phyloP scores from a whole-genome alignment of 176 grass and related monocot genomes.

The Rhynchospora breviuscula region DNA sequence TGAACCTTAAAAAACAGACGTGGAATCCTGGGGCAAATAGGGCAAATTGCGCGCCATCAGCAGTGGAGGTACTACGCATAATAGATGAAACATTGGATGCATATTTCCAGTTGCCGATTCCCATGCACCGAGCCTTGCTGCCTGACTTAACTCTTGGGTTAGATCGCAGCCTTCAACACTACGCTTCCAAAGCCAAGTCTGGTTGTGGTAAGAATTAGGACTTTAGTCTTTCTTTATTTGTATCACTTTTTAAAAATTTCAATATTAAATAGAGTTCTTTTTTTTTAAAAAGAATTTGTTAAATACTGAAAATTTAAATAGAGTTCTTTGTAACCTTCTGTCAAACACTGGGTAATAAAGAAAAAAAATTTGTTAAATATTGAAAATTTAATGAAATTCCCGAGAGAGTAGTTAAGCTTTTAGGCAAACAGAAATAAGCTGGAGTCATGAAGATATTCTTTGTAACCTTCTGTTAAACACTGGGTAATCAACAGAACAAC shows the following conservation, averaged over 20 bases:
- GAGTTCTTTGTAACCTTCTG: not conserved
- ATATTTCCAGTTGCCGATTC: constrained; percentile 87
- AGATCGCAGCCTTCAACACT: constrained; percentile 85
- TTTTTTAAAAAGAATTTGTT: not conserved
- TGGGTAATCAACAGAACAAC: not conserved
- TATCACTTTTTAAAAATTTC: not conserved
- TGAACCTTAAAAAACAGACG: constrained; percentile 30
- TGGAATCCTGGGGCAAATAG: constrained; percentile 94
- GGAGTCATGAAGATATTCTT: constrained; percentile 7
- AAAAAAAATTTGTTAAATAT: not conserved
- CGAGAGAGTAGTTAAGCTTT: not conserved
- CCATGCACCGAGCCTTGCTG: constrained; percentile 81
- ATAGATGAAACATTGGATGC: constrained; percentile 92
- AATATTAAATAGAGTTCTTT: not conserved
- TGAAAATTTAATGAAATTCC: not conserved
- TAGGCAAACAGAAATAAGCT: not conserved
- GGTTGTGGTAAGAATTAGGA: constrained; percentile 62
- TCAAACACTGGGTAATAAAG: not conserved
- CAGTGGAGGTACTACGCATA: constrained; percentile 82
- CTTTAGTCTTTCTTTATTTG: not conserved
- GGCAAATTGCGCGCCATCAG: constrained; percentile 75
- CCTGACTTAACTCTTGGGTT: constrained; percentile 75
- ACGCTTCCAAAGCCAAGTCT: constrained; percentile 83
- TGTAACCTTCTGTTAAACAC: not conserved
- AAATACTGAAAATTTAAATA: not conserved